Evolutionary conservation across 768 basidiomycete genomes (phyloP).

Genomic region (Daedaleopsis sinensis): DNA sequence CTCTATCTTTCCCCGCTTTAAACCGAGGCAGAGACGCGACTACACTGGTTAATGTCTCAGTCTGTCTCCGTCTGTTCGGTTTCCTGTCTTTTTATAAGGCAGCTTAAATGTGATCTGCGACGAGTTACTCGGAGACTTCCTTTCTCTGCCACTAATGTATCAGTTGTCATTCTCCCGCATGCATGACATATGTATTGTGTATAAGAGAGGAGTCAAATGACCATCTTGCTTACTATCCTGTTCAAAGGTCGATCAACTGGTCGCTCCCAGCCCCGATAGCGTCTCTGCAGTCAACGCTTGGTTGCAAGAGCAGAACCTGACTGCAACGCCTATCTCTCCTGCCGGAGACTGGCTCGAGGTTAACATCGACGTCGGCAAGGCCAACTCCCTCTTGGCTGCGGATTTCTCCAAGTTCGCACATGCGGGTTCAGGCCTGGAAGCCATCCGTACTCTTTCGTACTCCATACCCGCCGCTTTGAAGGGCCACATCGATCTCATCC

Average conservation of each 20-base stretch:
- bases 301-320: constrained; percentile 27
- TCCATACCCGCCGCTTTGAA: constrained; percentile 30
- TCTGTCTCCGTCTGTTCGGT: too few relatives aligned
- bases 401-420: constrained; percentile 30
- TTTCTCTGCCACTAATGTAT: too few relatives aligned
- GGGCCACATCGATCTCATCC: constrained; percentile 30
- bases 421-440: constrained; percentile 20
- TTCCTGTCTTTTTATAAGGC: too few relatives aligned
- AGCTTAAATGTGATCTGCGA: too few relatives aligned
- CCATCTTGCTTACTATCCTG: not conserved
- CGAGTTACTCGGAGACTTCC: too few relatives aligned
- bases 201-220: too few relatives aligned
- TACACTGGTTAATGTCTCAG: too few relatives aligned
- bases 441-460: constrained; percentile 33
- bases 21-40: too few relatives aligned
- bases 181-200: too few relatives aligned
- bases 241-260: constrained; percentile 26
- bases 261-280: constrained; percentile 23
- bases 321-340: constrained; percentile 23
- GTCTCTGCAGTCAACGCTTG: constrained; percentile 29
- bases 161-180: too few relatives aligned
- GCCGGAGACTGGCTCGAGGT: constrained; percentile 33
- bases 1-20: too few relatives aligned
- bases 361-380: constrained; percentile 29
- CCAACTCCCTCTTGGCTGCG: constrained; percentile 30